These are phyloP conservation scores for Tetrapisispora pingtungensis DNA, from an alignment of 805 yeast genomes.

Conservation along the genomic window DNA sequence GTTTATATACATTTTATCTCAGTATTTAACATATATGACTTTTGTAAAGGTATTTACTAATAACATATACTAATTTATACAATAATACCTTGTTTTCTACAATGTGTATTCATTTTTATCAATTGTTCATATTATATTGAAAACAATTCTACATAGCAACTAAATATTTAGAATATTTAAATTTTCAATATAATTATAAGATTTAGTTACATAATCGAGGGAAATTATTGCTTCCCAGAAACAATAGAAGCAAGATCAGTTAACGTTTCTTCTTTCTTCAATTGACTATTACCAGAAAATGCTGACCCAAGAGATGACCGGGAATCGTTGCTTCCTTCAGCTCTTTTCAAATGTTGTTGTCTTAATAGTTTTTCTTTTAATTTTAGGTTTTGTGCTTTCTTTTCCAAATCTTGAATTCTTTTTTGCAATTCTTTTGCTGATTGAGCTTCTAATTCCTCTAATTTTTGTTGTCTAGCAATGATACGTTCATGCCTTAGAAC, in stretches of 20 bases:
- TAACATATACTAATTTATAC: constrained; percentile 1
- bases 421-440: constrained; percentile 63
- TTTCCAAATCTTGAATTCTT: constrained; percentile 68
- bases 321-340: constrained; percentile 6
- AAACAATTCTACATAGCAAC: too few species aligned
- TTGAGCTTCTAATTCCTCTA: constrained; percentile 70
- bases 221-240: constrained; percentile 18
- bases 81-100: not conserved
- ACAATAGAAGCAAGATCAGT: constrained; percentile 44
- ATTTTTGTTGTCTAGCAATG: constrained; percentile 62
- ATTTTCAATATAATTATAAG: too few species aligned
- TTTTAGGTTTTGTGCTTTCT: constrained; percentile 63
- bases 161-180: too few species aligned
- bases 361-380: constrained; percentile 47
- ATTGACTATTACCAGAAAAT: constrained; percentile 8
- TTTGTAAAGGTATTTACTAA: constrained; percentile 1
- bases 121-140: not conserved
- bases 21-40: not conserved
- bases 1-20: constrained; percentile 3
- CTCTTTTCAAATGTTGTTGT: constrained; percentile 11
- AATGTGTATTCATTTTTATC: not conserved
- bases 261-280: constrained; percentile 43
- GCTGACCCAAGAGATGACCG: constrained; percentile 12
- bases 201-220: not conserved
- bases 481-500: constrained; percentile 68